A percentile compares a stretch with the other conserved stretches of the same genome.
phyloP scores from a whole-genome alignment of 371 early-diverging fungal genomes.

The Mucor saturninus region DNA sequence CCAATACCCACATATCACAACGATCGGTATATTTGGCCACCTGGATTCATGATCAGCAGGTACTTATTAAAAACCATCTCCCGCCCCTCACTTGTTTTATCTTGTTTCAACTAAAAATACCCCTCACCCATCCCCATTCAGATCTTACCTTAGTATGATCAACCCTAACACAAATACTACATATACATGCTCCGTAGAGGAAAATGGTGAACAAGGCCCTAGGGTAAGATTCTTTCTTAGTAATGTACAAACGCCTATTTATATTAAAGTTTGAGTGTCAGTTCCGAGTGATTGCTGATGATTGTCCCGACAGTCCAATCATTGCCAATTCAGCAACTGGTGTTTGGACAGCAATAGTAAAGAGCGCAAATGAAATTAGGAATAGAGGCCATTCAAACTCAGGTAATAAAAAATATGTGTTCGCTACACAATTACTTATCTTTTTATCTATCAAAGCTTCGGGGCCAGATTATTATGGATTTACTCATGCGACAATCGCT shows the following conservation, averaged over 20 bases:
- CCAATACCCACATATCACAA: constrained; percentile 83
- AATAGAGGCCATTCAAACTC: constrained; percentile 79
- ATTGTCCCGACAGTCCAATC: constrained; percentile 64
- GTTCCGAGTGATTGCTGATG: constrained; percentile 82
- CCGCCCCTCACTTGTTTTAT: background rate
- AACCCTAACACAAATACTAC: constrained; percentile 61
- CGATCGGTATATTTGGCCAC: constrained; percentile 90
- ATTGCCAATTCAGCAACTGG: constrained; percentile 84
- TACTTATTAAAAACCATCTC: constrained; percentile 8
- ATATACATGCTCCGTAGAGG: constrained; percentile 78
- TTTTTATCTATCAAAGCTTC: constrained; percentile 51
- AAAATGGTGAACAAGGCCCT: constrained; percentile 79
- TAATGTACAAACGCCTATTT: background rate
- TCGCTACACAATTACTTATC: background rate
- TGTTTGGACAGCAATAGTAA: constrained; percentile 87
- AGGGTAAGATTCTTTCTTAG: constrained; percentile 12
- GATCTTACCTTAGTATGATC: constrained; percentile 77
- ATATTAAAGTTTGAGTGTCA: background rate
- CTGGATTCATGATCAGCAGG: constrained; percentile 76
- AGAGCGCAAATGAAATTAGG: constrained; percentile 77
- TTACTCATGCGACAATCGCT: constrained; percentile 85
- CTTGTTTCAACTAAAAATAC: background rate
- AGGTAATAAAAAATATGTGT: constrained; percentile 18
- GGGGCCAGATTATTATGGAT: constrained; percentile 92
- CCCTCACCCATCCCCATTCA: background rate